Percentiles rank a stretch among this genome's conserved stretches.
Evolutionary conservation across 2,329 filamentous ascomycete species (phyloP).

Genomic region (Aspergillus texensis): DNA sequence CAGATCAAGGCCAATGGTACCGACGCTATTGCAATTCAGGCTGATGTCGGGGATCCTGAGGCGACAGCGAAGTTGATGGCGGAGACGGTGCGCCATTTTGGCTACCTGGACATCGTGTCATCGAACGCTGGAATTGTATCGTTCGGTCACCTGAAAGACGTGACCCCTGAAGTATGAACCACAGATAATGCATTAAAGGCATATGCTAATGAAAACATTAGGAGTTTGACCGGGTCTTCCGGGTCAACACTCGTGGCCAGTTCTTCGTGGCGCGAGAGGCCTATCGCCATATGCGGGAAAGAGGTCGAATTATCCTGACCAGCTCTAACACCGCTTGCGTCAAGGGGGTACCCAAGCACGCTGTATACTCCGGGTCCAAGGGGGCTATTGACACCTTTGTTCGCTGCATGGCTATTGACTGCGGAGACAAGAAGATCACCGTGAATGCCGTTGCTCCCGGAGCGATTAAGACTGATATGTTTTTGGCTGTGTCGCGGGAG

Average conservation of each 20-base stretch:
- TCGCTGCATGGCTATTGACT: slow-evolving; percentile 72
- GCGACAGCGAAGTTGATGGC: slow-evolving; percentile 67
- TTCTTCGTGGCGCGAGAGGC: slow-evolving; percentile 68
- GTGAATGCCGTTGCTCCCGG: slow-evolving; percentile 70
- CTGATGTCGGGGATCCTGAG: slow-evolving; percentile 66
- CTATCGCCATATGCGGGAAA: slow-evolving; percentile 69
- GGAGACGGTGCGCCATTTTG: slow-evolving; percentile 64
- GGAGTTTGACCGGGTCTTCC: slow-evolving; percentile 57
- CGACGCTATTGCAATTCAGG: slow-evolving; percentile 66
- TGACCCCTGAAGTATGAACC: slow-evolving; percentile 21
- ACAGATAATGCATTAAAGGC: too few species aligned
- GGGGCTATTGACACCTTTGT: slow-evolving; percentile 77
- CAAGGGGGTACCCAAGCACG: slow-evolving; percentile 69
- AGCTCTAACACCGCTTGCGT: slow-evolving; percentile 66
- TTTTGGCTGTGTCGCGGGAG: slow-evolving; percentile 43
- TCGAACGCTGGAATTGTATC: slow-evolving; percentile 29
- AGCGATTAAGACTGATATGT: slow-evolving; percentile 71
- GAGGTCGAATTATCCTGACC: slow-evolving; percentile 76
- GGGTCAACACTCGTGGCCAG: slow-evolving; percentile 64
- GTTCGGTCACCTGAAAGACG: slow-evolving; percentile 47
- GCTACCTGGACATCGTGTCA: slow-evolving; percentile 68
- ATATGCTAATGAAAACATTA: neutral
- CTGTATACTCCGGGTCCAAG: slow-evolving; percentile 75
- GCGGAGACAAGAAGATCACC: slow-evolving; percentile 67
- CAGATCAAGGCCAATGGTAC: slow-evolving; percentile 66